Percentiles rank a stretch among this genome's conserved stretches.
Conservation (phyloP, 2,329 filamentous ascomycete genomes). For the Epichloe amarillans region DNA sequence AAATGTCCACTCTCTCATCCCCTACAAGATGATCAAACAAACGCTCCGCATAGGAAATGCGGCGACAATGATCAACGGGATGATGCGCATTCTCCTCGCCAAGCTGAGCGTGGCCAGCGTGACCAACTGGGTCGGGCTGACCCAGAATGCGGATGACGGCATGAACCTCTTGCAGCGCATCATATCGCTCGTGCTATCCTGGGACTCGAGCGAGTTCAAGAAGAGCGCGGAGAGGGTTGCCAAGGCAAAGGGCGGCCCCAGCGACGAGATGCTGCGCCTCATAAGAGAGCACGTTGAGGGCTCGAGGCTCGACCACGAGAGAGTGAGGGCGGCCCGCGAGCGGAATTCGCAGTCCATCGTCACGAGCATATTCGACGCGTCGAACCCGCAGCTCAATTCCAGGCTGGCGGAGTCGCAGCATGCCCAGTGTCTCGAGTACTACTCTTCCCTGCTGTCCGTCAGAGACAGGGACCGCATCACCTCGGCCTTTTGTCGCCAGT, state of each 20-base stretch:
- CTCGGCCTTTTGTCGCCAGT: constrained; percentile 50
- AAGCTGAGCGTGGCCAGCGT: constrained; percentile 62
- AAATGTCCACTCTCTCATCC: constrained; percentile 55
- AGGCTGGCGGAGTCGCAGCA: constrained; percentile 48
- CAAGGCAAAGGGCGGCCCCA: constrained; percentile 41
- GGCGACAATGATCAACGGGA: constrained; percentile 66
- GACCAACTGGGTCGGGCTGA: constrained; percentile 69
- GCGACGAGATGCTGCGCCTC: constrained; percentile 46
- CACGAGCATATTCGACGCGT: constrained; percentile 45
- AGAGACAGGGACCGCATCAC: constrained; percentile 62
- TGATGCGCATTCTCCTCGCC: constrained; percentile 60
- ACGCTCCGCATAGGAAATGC: constrained; percentile 66
- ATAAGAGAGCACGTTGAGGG: constrained; percentile 45
- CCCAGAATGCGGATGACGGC: constrained; percentile 57
- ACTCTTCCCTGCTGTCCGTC: constrained; percentile 55
- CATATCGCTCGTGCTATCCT: constrained; percentile 57
- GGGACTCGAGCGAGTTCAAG: constrained; percentile 59
- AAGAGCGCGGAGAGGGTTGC: constrained; percentile 53
- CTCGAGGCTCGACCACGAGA: constrained; percentile 42
- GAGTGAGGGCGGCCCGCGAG: constrained; percentile 42
- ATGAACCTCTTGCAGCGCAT: constrained; percentile 73
- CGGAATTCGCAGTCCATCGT: constrained; percentile 45
- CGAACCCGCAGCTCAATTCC: constrained; percentile 30
- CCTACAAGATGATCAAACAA: constrained; percentile 59
- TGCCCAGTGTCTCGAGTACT: constrained; percentile 52